Evolutionary conservation across 176 grass and related monocot species (phyloP).

Genomic region (Oryza punctata): DNA sequence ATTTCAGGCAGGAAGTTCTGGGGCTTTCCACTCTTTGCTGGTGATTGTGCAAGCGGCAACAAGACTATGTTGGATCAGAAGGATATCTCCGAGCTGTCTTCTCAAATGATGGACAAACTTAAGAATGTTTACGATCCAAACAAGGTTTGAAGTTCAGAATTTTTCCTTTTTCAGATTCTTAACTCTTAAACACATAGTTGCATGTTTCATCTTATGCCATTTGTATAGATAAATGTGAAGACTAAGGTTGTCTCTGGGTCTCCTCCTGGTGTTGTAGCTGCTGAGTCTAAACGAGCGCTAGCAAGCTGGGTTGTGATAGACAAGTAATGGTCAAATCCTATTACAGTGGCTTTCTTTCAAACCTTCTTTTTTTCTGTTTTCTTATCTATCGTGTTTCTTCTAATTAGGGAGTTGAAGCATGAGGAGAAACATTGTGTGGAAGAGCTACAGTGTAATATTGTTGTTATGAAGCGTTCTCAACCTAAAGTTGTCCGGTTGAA

Average conservation of each 20-base stretch:
- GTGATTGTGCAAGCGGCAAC: conserved; percentile 92
- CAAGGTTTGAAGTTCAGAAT: conserved; percentile 57
- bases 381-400: conserved; percentile 30
- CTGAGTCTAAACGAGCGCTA: conserved; percentile 82
- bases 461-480: conserved; percentile 95
- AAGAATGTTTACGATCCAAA: conserved; percentile 65
- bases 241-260: conserved; percentile 86
- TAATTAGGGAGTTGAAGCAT: conserved; percentile 88
- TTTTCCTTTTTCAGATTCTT: conserved; percentile 21
- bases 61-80: conserved; percentile 83
- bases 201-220: conserved; percentile 25
- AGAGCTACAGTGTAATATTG: conserved; percentile 96
- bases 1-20: conserved; percentile 85
- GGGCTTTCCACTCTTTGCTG: conserved; percentile 90
- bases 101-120: conserved; percentile 85
- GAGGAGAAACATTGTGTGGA: conserved; percentile 93
- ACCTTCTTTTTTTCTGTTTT: conserved; percentile 12
- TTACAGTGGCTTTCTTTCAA: conserved; percentile 26
- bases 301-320: conserved; percentile 99
- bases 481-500: conserved; percentile 98
- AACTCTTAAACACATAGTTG: neutral
- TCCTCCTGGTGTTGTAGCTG: conserved; percentile 76
- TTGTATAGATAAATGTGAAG: conserved; percentile 82
- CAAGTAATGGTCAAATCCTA: conserved; percentile 67
- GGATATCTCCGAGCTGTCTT: conserved; percentile 77